phyloP scores from a whole-genome alignment of 768 basidiomycete species.

The Candolleomyces efflorescens region DNA sequence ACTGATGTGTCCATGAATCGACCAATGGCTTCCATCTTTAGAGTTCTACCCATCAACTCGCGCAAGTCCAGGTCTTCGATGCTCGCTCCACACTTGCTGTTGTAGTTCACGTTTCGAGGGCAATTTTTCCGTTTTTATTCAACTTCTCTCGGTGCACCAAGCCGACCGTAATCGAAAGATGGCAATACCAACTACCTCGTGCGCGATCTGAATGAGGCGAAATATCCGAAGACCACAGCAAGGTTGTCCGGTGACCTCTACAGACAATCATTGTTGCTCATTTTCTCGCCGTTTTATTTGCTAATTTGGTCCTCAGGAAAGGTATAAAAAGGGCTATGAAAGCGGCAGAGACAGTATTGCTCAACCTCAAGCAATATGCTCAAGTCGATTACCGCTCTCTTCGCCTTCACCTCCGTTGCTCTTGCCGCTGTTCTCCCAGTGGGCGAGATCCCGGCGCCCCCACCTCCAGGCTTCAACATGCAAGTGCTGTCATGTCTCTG shows the following conservation, averaged over 20 bases:
- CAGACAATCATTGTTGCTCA: not conserved
- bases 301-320: not conserved
- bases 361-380: not conserved
- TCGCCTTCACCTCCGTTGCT: not conserved
- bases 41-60: too few relatives aligned
- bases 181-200: not conserved
- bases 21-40: too few relatives aligned
- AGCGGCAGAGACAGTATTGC: not conserved
- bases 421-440: not conserved
- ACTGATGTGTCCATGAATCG: too few relatives aligned
- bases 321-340: not conserved
- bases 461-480: constrained; percentile 1
- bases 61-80: not conserved
- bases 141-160: not conserved
- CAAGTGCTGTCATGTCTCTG: not conserved
- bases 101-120: not conserved
- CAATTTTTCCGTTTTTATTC: not conserved
- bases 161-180: not conserved
- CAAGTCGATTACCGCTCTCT: not conserved
- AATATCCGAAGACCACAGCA: not conserved
- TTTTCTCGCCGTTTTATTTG: not conserved
- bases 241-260: not conserved
- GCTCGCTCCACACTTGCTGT: not conserved
- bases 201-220: not conserved
- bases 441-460: not conserved